A percentile compares a stretch with the other conserved stretches of the same genome.
These are phyloP conservation scores for Firmiana major DNA, from an alignment of 345 rosid species.

Conservation along the genomic window DNA sequence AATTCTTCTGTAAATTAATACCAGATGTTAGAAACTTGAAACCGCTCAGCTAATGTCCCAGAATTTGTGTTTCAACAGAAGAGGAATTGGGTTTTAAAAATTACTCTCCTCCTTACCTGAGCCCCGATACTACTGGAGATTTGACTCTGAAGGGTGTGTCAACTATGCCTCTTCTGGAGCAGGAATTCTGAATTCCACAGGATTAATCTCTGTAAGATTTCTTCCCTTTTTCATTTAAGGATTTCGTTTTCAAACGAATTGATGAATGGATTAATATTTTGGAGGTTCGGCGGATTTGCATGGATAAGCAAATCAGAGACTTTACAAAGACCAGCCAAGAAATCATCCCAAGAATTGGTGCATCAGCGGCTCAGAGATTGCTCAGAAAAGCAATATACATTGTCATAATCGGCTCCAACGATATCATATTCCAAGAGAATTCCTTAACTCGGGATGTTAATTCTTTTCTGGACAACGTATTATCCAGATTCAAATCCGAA, in stretches of 20 bases:
- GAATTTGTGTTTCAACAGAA: background rate
- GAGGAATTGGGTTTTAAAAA: background rate
- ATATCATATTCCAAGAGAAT: background rate
- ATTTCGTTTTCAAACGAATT: background rate
- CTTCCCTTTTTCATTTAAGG: background rate
- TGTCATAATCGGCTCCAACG: slow-evolving; percentile 8
- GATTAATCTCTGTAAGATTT: background rate
- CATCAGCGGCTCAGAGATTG: slow-evolving; percentile 31
- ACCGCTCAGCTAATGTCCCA: background rate
- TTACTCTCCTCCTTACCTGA: slow-evolving; percentile 18
- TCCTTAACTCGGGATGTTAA: background rate
- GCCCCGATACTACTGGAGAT: slow-evolving; percentile 1
- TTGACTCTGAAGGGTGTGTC: slow-evolving; percentile 10
- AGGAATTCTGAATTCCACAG: background rate
- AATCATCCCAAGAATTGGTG: slow-evolving; percentile 31
- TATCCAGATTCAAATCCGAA: slow-evolving; percentile 8
- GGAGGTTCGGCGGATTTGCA: slow-evolving; percentile 54
- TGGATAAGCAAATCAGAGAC: slow-evolving; percentile 45
- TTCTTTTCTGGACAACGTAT: background rate
- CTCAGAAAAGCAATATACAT: slow-evolving; percentile 15
- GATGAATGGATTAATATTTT: background rate
- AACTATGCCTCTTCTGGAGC: slow-evolving; percentile 16
- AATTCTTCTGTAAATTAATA: background rate
- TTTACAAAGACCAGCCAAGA: slow-evolving; percentile 36
- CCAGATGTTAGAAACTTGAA: background rate